phyloP scores from a whole-genome alignment of 1,284 basidiomycete species.

The Cryptococcus hybrid region DNA sequence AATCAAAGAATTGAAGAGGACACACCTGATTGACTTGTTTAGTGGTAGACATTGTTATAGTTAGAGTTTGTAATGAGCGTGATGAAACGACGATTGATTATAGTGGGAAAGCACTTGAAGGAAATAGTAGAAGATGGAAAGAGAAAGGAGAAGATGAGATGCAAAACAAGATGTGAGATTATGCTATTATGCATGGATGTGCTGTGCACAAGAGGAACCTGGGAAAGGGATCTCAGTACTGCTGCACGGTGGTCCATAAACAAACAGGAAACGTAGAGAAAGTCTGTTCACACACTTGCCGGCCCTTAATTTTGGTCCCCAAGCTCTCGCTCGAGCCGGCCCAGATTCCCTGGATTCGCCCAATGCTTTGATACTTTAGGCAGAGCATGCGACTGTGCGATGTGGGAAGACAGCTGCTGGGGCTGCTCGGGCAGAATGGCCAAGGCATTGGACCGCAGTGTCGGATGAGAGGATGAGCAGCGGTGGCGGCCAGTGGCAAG shows the following conservation, averaged over 20 bases:
- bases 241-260: background rate
- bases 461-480: too few species aligned
- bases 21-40: constrained; percentile 14
- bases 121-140: background rate
- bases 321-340: background rate
- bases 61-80: background rate
- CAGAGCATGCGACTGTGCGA: too few species aligned
- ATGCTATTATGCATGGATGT: background rate
- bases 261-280: background rate
- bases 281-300: background rate
- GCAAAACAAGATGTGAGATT: background rate
- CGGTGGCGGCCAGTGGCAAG: too few species aligned
- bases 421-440: too few species aligned
- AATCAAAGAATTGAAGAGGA: background rate
- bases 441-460: too few species aligned
- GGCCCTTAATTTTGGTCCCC: background rate
- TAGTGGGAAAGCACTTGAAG: background rate
- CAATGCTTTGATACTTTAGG: too few species aligned
- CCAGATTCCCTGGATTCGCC: too few species aligned
- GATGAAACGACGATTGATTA: background rate
- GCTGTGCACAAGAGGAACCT: background rate
- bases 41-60: constrained; percentile 11
- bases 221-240: background rate
- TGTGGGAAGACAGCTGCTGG: too few species aligned
- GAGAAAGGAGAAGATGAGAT: constrained; percentile 2